Conservation (phyloP, 1,284 basidiomycete species). For the Irpex sp. region DNA sequence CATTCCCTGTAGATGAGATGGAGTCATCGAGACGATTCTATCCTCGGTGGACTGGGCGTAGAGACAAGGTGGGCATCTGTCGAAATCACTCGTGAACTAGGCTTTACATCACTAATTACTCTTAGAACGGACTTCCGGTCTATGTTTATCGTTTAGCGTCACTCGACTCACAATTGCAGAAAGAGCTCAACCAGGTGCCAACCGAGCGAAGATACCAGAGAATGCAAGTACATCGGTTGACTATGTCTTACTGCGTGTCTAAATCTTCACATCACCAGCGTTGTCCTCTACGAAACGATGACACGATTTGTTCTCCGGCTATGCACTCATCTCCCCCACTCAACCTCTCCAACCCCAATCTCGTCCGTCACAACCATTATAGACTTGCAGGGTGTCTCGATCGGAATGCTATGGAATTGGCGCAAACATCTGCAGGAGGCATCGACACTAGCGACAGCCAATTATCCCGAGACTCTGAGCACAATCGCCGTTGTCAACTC, state of each 20-base stretch:
- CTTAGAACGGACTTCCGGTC: slow-evolving; percentile 62
- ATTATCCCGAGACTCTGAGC: slow-evolving; percentile 72
- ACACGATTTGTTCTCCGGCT: slow-evolving; percentile 56
- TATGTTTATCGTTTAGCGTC: slow-evolving; percentile 68
- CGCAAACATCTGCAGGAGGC: slow-evolving; percentile 69
- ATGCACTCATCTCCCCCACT: slow-evolving; percentile 58
- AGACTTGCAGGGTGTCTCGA: slow-evolving; percentile 57
- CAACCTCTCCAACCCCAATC: slow-evolving; percentile 48
- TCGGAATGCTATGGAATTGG: slow-evolving; percentile 62
- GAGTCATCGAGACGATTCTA: slow-evolving; percentile 58
- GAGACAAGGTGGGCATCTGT: slow-evolving; percentile 51
- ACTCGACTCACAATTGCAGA: slow-evolving; percentile 44
- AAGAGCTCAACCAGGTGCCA: slow-evolving; percentile 51
- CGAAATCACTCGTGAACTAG: neutral
- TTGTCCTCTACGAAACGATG: slow-evolving; percentile 64
- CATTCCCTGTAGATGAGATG: slow-evolving; percentile 55
- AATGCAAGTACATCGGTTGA: slow-evolving; percentile 43
- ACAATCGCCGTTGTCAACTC: slow-evolving; percentile 67
- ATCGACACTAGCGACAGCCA: slow-evolving; percentile 64
- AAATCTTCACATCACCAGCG: slow-evolving; percentile 24
- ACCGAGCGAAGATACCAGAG: slow-evolving; percentile 56
- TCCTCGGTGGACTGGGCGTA: slow-evolving; percentile 72
- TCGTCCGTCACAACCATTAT: slow-evolving; percentile 68
- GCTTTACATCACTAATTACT: neutral
- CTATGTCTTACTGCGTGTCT: neutral